Conservation (phyloP, 345 rosid species). For the Leavenworthia alabamica region DNA sequence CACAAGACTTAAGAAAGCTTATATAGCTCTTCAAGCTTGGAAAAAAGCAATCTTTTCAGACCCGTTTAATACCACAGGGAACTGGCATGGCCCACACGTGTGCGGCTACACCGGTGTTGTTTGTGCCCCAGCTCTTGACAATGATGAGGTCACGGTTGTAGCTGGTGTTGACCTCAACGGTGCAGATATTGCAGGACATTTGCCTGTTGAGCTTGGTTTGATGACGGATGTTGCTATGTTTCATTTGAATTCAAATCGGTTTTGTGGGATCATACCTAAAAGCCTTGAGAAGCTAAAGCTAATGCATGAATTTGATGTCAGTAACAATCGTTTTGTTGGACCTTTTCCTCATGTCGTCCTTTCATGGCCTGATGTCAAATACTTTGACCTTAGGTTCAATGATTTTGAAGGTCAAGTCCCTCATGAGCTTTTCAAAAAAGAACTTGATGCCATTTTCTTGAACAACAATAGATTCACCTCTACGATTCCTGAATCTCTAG, state of each 20-base stretch:
- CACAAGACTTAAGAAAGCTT: slow-evolving; percentile 55
- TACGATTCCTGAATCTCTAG: slow-evolving; percentile 55
- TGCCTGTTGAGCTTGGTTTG: slow-evolving; percentile 66
- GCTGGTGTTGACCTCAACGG: slow-evolving; percentile 73
- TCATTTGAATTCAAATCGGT: slow-evolving; percentile 73
- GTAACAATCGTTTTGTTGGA: slow-evolving; percentile 81
- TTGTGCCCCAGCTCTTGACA: slow-evolving; percentile 63
- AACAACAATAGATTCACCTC: slow-evolving; percentile 73
- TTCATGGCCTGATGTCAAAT: slow-evolving; percentile 51
- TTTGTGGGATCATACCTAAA: slow-evolving; percentile 75
- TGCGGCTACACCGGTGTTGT: slow-evolving; percentile 69
- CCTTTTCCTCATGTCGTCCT: slow-evolving; percentile 48
- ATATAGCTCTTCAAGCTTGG: slow-evolving; percentile 73
- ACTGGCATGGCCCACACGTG: slow-evolving; percentile 71
- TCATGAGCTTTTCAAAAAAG: slow-evolving; percentile 41
- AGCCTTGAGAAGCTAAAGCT: slow-evolving; percentile 43
- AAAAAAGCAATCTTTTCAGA: slow-evolving; percentile 71
- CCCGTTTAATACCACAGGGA: slow-evolving; percentile 57
- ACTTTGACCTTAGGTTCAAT: slow-evolving; percentile 62
- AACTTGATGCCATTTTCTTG: slow-evolving; percentile 62
- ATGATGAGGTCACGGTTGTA: slow-evolving; percentile 40
- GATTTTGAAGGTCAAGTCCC: slow-evolving; percentile 75
- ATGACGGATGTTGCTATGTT: slow-evolving; percentile 58
- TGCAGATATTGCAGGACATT: slow-evolving; percentile 80
- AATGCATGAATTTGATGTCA: slow-evolving; percentile 77